A percentile compares a stretch with the other conserved stretches of the same genome.
phyloP scores from a whole-genome alignment of 2,329 filamentous ascomycete species.

The Plectosphaerella sp. region DNA sequence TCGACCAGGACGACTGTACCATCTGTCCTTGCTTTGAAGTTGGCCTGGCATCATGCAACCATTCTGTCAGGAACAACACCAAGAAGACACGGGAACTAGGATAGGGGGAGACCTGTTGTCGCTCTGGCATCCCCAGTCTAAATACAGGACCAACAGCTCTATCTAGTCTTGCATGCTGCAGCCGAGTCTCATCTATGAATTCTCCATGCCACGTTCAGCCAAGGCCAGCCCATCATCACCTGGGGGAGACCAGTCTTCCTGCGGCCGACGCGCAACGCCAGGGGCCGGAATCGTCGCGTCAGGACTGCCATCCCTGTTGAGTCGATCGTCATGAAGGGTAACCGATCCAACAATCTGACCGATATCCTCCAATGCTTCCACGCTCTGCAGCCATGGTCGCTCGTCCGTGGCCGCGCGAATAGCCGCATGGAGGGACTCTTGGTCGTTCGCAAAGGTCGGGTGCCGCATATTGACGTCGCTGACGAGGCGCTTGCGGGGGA shows the following conservation, averaged over 20 bases:
- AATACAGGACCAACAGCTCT: no score
- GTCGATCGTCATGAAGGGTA: slow-evolving; percentile 28
- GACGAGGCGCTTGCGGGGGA: slow-evolving; percentile 39
- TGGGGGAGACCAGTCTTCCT: slow-evolving; percentile 31
- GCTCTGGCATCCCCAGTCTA: no score
- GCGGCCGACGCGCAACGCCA: slow-evolving; percentile 19
- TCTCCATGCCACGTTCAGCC: slow-evolving; percentile 5
- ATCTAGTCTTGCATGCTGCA: no score
- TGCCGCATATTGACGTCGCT: slow-evolving; percentile 32
- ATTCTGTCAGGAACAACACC: no score
- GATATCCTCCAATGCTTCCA: slow-evolving; percentile 20
- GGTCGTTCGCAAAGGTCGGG: slow-evolving; percentile 37
- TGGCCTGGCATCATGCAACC: no score
- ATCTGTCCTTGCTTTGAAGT: no score
- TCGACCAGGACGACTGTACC: no score
- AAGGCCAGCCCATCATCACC: slow-evolving; percentile 30
- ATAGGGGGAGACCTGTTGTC: no score
- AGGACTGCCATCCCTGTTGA: slow-evolving; percentile 28
- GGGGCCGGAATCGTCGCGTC: slow-evolving; percentile 30
- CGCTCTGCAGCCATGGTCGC: slow-evolving; percentile 25
- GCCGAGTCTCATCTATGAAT: no score
- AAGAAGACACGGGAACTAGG: no score
- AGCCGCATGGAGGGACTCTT: slow-evolving; percentile 37
- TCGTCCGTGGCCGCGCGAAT: slow-evolving; percentile 32
- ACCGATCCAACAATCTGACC: slow-evolving; percentile 39